Conservation (phyloP, 2,329 filamentous ascomycete species). For the Aspergillus piperis region DNA sequence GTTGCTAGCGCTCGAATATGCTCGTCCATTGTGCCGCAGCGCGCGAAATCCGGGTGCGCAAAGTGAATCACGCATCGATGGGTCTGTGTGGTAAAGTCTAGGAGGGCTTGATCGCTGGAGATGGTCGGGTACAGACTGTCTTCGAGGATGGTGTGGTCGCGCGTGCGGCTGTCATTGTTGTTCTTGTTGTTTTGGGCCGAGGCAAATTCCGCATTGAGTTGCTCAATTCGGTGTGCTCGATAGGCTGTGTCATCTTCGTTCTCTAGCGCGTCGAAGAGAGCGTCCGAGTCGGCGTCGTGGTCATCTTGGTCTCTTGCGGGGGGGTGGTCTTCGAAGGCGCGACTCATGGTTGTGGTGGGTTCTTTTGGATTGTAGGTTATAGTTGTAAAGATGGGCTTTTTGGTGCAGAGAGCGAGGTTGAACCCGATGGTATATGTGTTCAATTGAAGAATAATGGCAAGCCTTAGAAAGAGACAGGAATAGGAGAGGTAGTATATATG, state of each 20-base stretch:
- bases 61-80: constrained; percentile 64
- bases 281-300: constrained; percentile 56
- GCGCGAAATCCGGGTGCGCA: constrained; percentile 64
- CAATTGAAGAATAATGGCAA: neutral
- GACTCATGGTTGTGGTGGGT: constrained; percentile 10
- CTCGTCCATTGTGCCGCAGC: constrained; percentile 63
- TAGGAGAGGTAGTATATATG: neutral
- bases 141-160: constrained; percentile 24
- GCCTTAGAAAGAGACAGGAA: neutral
- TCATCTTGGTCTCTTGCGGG: constrained; percentile 38
- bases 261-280: constrained; percentile 60
- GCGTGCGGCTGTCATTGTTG: constrained; percentile 20
- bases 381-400: neutral
- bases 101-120: constrained; percentile 56
- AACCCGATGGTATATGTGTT: neutral
- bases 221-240: constrained; percentile 59
- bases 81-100: constrained; percentile 62
- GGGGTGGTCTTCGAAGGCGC: constrained; percentile 34
- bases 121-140: constrained; percentile 41
- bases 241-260: constrained; percentile 56
- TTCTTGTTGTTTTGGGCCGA: constrained; percentile 43
- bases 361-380: neutral
- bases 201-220: constrained; percentile 59
- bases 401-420: neutral
- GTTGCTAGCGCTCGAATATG: constrained; percentile 53